Conservation (phyloP, 768 basidiomycete species). For the Piloderma croceum region DNA sequence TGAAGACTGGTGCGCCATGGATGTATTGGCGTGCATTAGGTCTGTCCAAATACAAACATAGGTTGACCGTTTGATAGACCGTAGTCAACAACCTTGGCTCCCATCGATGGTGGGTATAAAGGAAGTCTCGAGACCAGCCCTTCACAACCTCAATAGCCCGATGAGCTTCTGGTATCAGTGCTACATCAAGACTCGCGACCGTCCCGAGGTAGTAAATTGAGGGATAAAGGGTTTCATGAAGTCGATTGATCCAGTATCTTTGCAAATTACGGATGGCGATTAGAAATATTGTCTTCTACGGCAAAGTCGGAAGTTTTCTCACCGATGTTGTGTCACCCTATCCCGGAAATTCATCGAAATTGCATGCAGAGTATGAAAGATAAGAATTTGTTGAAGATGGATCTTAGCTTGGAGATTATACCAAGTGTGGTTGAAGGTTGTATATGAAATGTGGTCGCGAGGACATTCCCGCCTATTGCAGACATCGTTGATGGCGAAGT, state of each 20-base stretch:
- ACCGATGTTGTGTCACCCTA: constrained; percentile 9
- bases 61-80: constrained; percentile 29
- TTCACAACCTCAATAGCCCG: constrained; percentile 33
- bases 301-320: constrained; percentile 12
- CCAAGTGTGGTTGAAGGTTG: constrained; percentile 22
- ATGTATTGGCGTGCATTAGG: constrained; percentile 30
- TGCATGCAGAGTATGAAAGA: constrained; percentile 33
- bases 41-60: constrained; percentile 37
- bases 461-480: constrained; percentile 33
- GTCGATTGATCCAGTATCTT: constrained; percentile 41
- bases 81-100: constrained; percentile 35
- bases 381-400: constrained; percentile 45
- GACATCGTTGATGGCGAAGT: constrained; percentile 20
- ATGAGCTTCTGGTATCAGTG: constrained; percentile 34
- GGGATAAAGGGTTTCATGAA: constrained; percentile 50
- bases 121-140: constrained; percentile 40
- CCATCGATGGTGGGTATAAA: constrained; percentile 26
- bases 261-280: background rate
- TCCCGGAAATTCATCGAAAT: constrained; percentile 9
- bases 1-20: too few species aligned
- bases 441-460: constrained; percentile 28
- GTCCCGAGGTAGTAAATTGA: constrained; percentile 42
- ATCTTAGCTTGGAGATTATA: constrained; percentile 40
- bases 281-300: background rate
- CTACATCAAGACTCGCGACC: constrained; percentile 26